Conservation (phyloP, 2,329 filamentous ascomycete species). For the Xylariaceae sp. region DNA sequence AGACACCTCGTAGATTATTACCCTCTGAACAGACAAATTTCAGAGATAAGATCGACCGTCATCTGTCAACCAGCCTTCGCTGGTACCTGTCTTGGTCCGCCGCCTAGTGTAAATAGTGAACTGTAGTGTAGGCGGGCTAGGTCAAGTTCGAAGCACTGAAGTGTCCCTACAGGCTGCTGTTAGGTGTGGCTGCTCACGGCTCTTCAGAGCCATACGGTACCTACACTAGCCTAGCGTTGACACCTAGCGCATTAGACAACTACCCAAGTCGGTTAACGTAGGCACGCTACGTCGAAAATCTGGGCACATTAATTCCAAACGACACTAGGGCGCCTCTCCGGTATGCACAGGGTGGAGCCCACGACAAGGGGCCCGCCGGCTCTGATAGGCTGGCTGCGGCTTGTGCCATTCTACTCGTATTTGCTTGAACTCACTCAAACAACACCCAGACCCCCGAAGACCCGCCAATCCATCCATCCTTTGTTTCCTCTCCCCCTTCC, state of each 20-base stretch:
- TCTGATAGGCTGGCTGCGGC: background rate
- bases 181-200: background rate
- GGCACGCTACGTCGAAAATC: background rate
- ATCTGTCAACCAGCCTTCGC: too few species aligned
- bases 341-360: background rate
- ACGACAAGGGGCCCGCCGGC: background rate
- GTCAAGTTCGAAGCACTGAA: background rate
- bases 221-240: background rate
- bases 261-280: background rate
- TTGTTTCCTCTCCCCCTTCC: constrained; percentile 14
- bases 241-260: background rate
- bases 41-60: too few species aligned
- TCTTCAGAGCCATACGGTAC: background rate
- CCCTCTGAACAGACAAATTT: background rate
- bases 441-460: background rate
- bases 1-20: background rate
- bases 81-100: background rate
- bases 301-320: background rate
- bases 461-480: constrained; percentile 14
- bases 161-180: background rate
- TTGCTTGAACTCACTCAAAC: background rate
- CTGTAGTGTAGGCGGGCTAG: background rate
- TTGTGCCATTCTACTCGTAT: too few species aligned
- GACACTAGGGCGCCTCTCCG: background rate
- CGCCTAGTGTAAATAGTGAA: background rate